These are phyloP conservation scores for Lithohypha guttulata DNA, from an alignment of 2,329 filamentous ascomycete genomes.

Conservation along the genomic window DNA sequence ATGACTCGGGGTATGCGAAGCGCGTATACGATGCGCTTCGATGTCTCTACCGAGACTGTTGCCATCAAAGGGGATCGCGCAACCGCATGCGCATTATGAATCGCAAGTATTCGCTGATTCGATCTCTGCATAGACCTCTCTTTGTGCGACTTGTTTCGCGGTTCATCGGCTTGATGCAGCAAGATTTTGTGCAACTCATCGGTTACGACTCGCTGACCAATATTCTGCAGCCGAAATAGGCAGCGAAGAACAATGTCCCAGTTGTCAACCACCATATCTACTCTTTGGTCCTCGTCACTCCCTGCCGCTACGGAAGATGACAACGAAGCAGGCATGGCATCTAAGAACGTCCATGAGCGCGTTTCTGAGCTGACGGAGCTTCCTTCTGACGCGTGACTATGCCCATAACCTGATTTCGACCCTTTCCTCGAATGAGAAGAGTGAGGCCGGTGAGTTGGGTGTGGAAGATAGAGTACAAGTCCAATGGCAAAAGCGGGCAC, in stretches of 20 bases:
- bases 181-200: constrained; percentile 40
- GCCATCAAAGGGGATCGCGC: constrained; percentile 39
- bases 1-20: constrained; percentile 47
- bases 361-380: constrained; percentile 21
- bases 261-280: constrained; percentile 46
- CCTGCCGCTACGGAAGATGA: constrained; percentile 11
- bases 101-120: constrained; percentile 32
- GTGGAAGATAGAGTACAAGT: constrained; percentile 41
- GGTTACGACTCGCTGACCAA: constrained; percentile 43
- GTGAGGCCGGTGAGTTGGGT: constrained; percentile 26
- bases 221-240: constrained; percentile 42
- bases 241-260: constrained; percentile 50
- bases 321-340: constrained; percentile 20
- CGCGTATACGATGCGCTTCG: constrained; percentile 43
- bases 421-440: constrained; percentile 23
- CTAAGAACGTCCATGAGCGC: constrained; percentile 21
- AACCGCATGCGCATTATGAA: constrained; percentile 21
- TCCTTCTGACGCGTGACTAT: constrained; percentile 11
- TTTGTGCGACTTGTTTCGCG: constrained; percentile 32
- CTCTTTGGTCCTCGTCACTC: constrained; percentile 36
- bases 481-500: constrained; percentile 51
- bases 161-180: constrained; percentile 22
- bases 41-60: constrained; percentile 30
- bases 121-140: constrained; percentile 38
- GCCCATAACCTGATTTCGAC: constrained; percentile 7